These are phyloP conservation scores for Shiraia bambusicola DNA, from an alignment of 2,329 filamentous ascomycete genomes.

Conservation along the genomic window DNA sequence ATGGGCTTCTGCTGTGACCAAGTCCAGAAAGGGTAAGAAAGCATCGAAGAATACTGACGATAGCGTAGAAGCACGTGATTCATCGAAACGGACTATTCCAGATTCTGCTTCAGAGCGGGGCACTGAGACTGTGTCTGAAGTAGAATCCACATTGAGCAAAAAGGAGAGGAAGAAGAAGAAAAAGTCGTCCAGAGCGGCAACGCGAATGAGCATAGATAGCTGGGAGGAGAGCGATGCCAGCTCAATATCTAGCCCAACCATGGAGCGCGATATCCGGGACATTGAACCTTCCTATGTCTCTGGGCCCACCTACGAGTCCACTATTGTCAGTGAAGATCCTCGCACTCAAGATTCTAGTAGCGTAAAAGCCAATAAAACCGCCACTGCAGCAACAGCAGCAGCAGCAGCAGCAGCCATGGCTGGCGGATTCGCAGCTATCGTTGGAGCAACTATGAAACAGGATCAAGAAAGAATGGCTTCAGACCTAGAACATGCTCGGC, in stretches of 20 bases:
- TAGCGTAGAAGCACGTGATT: constrained; percentile 20
- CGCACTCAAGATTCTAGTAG: constrained; percentile 8
- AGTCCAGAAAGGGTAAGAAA: constrained; percentile 32
- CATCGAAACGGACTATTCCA: constrained; percentile 11
- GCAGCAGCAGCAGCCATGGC: constrained; percentile 29
- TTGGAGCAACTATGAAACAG: constrained; percentile 35
- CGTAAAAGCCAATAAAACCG: constrained; percentile 17
- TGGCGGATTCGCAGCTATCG: constrained; percentile 38
- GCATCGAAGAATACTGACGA: constrained; percentile 27
- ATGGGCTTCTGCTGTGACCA: constrained; percentile 14
- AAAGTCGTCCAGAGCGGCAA: constrained; percentile 37
- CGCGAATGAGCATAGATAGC: constrained; percentile 31
- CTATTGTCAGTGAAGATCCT: constrained; percentile 8
- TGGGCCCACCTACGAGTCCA: constrained; percentile 4
- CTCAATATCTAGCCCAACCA: constrained; percentile 21
- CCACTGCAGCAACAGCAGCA: no score
- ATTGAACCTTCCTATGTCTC: constrained; percentile 10
- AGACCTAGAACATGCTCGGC: constrained; percentile 30
- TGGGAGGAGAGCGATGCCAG: constrained; percentile 35
- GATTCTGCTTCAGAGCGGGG: constrained; percentile 8
- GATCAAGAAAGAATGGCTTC: constrained; percentile 37
- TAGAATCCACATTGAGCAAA: constrained; percentile 41
- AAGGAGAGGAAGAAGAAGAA: constrained; percentile 43
- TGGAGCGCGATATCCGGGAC: constrained; percentile 37
- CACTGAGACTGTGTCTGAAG: constrained; percentile 14